A percentile compares a stretch with the other conserved stretches of the same genome.
Conservation (phyloP, 2,329 filamentous ascomycete genomes). For the Trichoderma citrinoviride region DNA sequence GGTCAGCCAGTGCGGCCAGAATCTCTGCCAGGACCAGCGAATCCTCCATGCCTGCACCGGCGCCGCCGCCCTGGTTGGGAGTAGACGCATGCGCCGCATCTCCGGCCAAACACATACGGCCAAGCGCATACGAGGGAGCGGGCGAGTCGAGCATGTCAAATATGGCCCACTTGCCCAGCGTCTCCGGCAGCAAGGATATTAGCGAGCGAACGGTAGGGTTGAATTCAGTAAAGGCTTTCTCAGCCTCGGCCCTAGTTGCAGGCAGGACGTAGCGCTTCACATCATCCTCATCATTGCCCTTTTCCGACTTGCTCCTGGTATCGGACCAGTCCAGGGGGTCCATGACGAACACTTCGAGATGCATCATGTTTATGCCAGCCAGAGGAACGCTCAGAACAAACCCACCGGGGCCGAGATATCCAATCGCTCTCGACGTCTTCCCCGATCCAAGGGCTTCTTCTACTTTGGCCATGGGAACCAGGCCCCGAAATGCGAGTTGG, state of each 20-base stretch:
- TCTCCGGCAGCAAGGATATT: background rate
- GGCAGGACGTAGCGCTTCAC: background rate
- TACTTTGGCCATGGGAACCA: too few relatives aligned
- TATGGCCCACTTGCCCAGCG: background rate
- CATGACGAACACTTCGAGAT: too few relatives aligned
- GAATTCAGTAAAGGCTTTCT: background rate
- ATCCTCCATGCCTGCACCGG: background rate
- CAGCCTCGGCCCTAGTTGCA: background rate
- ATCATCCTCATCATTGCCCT: too few relatives aligned
- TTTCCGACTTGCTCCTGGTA: too few relatives aligned
- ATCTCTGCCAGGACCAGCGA: background rate
- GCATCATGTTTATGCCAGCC: too few relatives aligned
- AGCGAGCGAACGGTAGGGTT: too few relatives aligned
- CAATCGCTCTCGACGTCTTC: too few relatives aligned
- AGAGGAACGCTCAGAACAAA: too few relatives aligned
- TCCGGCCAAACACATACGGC: background rate
- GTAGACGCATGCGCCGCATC: background rate
- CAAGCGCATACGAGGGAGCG: background rate
- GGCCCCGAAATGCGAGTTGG: too few relatives aligned
- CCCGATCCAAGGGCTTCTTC: too few relatives aligned
- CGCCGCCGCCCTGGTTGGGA: background rate
- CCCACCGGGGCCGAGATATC: too few relatives aligned
- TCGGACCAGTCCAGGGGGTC: too few relatives aligned
- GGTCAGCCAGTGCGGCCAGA: background rate
- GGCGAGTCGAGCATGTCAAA: background rate